Conservation (phyloP, 2,329 filamentous ascomycete species). For the Cytospora paraplurivora region DNA sequence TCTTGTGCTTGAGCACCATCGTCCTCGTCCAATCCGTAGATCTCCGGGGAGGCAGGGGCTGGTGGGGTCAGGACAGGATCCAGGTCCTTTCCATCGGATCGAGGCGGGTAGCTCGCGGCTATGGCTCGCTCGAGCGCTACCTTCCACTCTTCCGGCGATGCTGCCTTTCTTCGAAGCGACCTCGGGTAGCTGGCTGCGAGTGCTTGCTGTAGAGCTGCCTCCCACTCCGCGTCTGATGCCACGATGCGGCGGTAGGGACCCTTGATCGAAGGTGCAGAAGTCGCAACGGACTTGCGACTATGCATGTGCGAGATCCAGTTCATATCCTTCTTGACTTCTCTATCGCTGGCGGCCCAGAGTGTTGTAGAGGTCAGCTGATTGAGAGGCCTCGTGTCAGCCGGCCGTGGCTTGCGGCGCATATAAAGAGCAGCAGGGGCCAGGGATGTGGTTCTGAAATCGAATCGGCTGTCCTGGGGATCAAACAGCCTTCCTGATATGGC, state of each 20-base stretch:
- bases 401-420: constrained; percentile 36
- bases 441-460: constrained; percentile 36
- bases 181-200: constrained; percentile 38
- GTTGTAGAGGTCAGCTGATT: constrained; percentile 33
- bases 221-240: constrained; percentile 35
- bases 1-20: background rate
- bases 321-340: constrained; percentile 16
- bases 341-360: constrained; percentile 33
- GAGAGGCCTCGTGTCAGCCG: constrained; percentile 33
- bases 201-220: constrained; percentile 43
- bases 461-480: constrained; percentile 30
- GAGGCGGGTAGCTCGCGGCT: constrained; percentile 22
- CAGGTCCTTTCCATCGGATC: constrained; percentile 29
- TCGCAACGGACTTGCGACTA: constrained; percentile 5
- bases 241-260: constrained; percentile 31
- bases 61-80: constrained; percentile 39
- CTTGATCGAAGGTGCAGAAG: constrained; percentile 25
- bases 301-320: constrained; percentile 36
- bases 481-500: constrained; percentile 34
- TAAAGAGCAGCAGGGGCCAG: constrained; percentile 38
- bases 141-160: constrained; percentile 10
- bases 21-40: constrained; percentile 24
- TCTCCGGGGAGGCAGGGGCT: constrained; percentile 30
- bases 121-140: constrained; percentile 18
- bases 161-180: constrained; percentile 32